phyloP scores from a whole-genome alignment of 1,284 basidiomycete genomes.

The Tylopilus orsonianus region DNA sequence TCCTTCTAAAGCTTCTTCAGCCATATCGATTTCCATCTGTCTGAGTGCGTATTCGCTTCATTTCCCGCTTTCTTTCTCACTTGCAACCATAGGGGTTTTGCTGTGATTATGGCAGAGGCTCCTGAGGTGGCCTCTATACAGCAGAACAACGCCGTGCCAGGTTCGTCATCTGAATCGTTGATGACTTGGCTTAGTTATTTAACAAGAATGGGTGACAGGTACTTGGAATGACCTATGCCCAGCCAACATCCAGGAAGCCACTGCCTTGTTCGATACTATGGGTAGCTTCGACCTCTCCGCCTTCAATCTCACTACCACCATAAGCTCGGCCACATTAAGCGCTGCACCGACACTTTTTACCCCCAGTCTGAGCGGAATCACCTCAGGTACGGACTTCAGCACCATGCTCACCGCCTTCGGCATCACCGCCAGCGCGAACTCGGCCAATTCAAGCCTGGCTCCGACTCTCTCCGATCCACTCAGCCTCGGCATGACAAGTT shows the following conservation, averaged over 20 bases:
- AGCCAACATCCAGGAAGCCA: slow-evolving; percentile 15
- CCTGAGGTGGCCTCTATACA: slow-evolving; percentile 18
- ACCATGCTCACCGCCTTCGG: too few species aligned
- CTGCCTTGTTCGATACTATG: slow-evolving; percentile 16
- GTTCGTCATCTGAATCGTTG: slow-evolving; percentile 15
- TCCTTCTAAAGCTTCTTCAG: slow-evolving; percentile 13
- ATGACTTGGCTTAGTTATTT: neutral
- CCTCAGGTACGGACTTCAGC: too few species aligned
- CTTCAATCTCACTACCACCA: slow-evolving; percentile 6
- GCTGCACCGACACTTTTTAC: too few species aligned
- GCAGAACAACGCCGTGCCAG: slow-evolving; percentile 19
- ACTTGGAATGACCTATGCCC: slow-evolving; percentile 26
- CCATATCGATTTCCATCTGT: slow-evolving; percentile 34
- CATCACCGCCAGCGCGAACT: neutral
- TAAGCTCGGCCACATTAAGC: neutral
- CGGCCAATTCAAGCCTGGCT: neutral
- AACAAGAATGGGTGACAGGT: slow-evolving; percentile 9
- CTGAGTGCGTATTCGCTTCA: slow-evolving; percentile 15
- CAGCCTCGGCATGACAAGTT: slow-evolving; percentile 3
- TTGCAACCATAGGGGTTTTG: slow-evolving; percentile 29
- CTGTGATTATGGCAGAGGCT: slow-evolving; percentile 31
- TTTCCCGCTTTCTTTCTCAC: slow-evolving; percentile 6
- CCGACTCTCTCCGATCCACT: slow-evolving; percentile 6
- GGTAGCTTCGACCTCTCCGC: slow-evolving; percentile 21
- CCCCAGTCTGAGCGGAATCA: too few species aligned